These are phyloP conservation scores for Nepenthes mirabilis DNA, from an alignment of 148 eudicot species.

Conservation along the genomic window DNA sequence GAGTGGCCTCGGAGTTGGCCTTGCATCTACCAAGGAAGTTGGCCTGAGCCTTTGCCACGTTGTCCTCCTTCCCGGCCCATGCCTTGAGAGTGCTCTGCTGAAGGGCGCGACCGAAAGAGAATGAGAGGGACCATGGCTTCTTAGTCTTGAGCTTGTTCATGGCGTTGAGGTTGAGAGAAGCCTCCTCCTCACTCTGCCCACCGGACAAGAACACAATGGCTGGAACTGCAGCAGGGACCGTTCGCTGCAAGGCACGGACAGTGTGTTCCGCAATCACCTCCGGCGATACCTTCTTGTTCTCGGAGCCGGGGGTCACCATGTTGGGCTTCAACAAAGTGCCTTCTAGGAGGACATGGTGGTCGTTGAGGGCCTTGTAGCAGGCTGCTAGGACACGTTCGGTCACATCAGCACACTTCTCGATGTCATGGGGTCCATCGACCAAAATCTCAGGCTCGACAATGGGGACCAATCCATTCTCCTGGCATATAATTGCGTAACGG, in stretches of 20 bases:
- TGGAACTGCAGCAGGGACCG: constrained; percentile 85
- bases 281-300: constrained; percentile 50
- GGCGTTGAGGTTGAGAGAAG: constrained; percentile 77
- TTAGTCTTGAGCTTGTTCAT: constrained; percentile 66
- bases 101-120: constrained; percentile 92
- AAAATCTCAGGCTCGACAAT: constrained; percentile 92
- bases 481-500: constrained; percentile 87
- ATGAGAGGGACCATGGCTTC: constrained; percentile 84
- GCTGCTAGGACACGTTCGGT: constrained; percentile 85
- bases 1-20: constrained; percentile 91
- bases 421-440: constrained; percentile 70
- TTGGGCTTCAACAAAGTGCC: constrained; percentile 84
- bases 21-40: constrained; percentile 57
- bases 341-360: constrained; percentile 84
- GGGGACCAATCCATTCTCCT: constrained; percentile 18
- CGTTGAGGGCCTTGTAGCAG: constrained; percentile 79
- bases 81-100: constrained; percentile 92
- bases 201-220: constrained; percentile 91
- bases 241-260: constrained; percentile 63
- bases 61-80: constrained; percentile 74
- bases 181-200: constrained; percentile 96
- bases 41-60: constrained; percentile 55
- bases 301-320: constrained; percentile 91
- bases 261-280: constrained; percentile 81
- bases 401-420: constrained; percentile 60